Evolutionary conservation across 345 rosid genomes (phyloP).

Genomic region (Dovyalis caffra): DNA sequence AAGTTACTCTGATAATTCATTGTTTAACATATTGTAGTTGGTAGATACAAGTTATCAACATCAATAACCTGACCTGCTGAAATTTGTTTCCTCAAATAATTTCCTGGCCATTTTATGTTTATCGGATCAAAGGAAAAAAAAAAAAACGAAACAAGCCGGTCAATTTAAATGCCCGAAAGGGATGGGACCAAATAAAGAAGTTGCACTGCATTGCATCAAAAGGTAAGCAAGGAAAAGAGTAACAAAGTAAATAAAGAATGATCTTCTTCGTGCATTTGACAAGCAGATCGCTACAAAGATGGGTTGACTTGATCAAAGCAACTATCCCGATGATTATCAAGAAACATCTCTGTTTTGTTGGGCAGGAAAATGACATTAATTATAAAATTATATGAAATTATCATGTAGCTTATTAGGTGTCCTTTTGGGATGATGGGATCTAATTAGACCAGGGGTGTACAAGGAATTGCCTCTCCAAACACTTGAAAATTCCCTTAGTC

Average conservation of each 20-base stretch:
- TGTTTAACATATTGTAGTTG: background rate
- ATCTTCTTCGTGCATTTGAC: constrained; percentile 8
- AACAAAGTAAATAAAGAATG: background rate
- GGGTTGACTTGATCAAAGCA: constrained; percentile 31
- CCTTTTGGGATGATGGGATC: background rate
- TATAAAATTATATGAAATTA: background rate
- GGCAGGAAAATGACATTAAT: constrained; percentile 4
- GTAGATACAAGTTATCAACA: background rate
- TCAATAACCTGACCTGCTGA: background rate
- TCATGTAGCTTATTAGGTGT: background rate
- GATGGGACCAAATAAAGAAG: background rate
- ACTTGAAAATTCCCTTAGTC: background rate
- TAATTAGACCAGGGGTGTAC: background rate
- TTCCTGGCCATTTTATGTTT: background rate
- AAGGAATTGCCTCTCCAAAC: background rate
- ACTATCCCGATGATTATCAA: background rate
- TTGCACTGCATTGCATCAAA: background rate
- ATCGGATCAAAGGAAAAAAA: too few relatives aligned
- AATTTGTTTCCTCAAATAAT: background rate
- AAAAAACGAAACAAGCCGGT: background rate
- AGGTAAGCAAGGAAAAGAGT: background rate
- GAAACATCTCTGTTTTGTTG: background rate
- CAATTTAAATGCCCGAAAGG: background rate
- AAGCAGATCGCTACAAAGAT: constrained; percentile 19
- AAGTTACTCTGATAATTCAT: background rate